Evolutionary conservation across 169 alveolate species (phyloP).

Genomic region (Plasmodium chabaudi): DNA sequence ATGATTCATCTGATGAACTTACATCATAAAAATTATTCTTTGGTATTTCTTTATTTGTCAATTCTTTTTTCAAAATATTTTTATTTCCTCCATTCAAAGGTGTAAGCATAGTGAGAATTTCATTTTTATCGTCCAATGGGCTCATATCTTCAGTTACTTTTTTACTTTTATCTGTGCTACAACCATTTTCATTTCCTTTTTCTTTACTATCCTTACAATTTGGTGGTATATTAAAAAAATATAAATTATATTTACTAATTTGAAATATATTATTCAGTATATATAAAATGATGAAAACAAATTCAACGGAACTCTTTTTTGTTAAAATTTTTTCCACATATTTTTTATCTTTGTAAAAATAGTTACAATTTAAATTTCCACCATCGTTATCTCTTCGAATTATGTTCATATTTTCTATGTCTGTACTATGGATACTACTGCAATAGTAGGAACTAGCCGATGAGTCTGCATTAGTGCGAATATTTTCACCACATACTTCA

Average conservation of each 20-base stretch:
- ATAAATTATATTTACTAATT: constrained; percentile 38
- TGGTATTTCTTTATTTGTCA: background rate
- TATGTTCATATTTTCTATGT: constrained; percentile 31
- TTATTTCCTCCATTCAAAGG: background rate
- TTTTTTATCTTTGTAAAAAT: constrained; percentile 48
- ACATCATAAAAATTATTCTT: background rate
- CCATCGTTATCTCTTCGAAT: background rate
- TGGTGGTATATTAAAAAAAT: constrained; percentile 35
- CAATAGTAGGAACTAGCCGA: constrained; percentile 17
- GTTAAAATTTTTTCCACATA: constrained; percentile 17
- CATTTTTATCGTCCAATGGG: background rate
- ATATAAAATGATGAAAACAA: constrained; percentile 42
- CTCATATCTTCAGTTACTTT: background rate
- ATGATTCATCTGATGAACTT: constrained; percentile 1
- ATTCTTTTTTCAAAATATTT: background rate
- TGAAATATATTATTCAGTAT: constrained; percentile 48
- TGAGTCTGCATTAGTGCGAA: background rate
- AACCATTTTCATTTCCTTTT: background rate
- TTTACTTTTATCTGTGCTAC: background rate
- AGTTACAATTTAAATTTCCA: background rate
- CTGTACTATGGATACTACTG: constrained; percentile 62
- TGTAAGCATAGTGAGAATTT: background rate
- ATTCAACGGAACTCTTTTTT: constrained; percentile 40
- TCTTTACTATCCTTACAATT: constrained; percentile 8
- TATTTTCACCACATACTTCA: background rate